Base-by-base conservation (phyloP, 176 grass and related monocot genomes). In the Secale cereale region DNA sequence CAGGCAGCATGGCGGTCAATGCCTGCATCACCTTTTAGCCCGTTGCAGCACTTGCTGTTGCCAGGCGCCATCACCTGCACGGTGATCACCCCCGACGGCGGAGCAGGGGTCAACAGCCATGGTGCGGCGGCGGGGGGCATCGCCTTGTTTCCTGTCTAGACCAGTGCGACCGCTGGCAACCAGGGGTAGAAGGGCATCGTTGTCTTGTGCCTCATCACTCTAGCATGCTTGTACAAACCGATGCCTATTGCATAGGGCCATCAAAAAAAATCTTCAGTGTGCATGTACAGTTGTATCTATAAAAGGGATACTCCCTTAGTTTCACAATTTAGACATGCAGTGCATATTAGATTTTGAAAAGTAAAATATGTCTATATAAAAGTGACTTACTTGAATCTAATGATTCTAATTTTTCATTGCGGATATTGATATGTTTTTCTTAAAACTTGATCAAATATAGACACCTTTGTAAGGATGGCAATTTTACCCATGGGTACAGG, bases 1-100 rank as follows among this genome's bases (percentile, higher is more conserved):
- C n/a, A n/a, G n/a, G 77, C 81, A 19, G 92, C 89, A 6, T 65
- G 85, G 22, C 36, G 78, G 78, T 94, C 89, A 5, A 89, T 72
- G 39, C 91, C 87, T 14, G 36, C 26, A 31, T 86, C 88, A 5
- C 48, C 48, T 52, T 5, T 15, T 2, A 15, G 48, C 27, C 52
- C 14, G 13, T 43, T 43, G 17, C 26, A 50, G 45, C 15, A 19
- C 35, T n/a, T 27, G 50, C 62, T 63, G 35, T 16, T 68, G 60
- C 0, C 81, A 19, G 70, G 23, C 40, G 71, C 26, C 71, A 29
- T 25, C 71, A 9, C 69, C 82, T 85, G 82, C 50, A 68, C 56
- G 50, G 78, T 19, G 64, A 64, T 71, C 39, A 45, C n/a, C 3
- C 22, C 9, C 17, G 54, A 28, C 15, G 88, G 70, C 0, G 83